A percentile compares a stretch with the other conserved stretches of the same genome.
These are phyloP conservation scores for Symbiotaphrina buchneri DNA, from an alignment of 495 filamentous ascomycete species.

Conservation along the genomic window DNA sequence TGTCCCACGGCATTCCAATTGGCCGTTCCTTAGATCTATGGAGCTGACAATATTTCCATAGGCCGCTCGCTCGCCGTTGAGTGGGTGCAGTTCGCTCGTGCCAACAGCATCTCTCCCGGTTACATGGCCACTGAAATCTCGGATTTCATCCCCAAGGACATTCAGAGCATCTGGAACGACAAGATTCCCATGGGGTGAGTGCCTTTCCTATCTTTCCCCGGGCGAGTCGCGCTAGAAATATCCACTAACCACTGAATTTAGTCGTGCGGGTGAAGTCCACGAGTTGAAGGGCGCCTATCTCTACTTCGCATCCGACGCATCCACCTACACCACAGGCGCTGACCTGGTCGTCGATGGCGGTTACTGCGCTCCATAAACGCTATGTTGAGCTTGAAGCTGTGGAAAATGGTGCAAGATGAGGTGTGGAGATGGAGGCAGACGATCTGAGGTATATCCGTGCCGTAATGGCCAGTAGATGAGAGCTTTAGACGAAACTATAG, in stretches of 20 bases:
- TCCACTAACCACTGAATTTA: constrained; percentile 5
- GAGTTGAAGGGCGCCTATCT: constrained; percentile 80
- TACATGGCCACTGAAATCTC: constrained; percentile 78
- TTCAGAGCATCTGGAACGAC: constrained; percentile 50
- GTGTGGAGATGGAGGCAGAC: too few relatives aligned
- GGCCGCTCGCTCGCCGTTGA: constrained; percentile 48
- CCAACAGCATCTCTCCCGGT: constrained; percentile 65
- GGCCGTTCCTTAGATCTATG: neutral
- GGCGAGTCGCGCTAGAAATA: too few relatives aligned
- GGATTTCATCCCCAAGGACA: constrained; percentile 42
- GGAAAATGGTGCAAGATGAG: too few relatives aligned
- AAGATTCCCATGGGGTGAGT: constrained; percentile 66
- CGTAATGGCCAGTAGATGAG: too few relatives aligned
- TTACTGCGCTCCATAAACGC: constrained; percentile 9
- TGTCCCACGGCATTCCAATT: neutral
- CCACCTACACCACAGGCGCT: constrained; percentile 62
- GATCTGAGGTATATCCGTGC: too few relatives aligned
- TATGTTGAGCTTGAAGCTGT: too few relatives aligned
- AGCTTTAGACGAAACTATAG: constrained; percentile 1
- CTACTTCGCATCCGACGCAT: constrained; percentile 70
- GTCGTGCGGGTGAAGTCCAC: constrained; percentile 43
- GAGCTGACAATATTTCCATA: neutral
- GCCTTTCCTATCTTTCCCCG: neutral
- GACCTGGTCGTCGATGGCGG: constrained; percentile 59
- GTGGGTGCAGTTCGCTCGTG: constrained; percentile 68